These are phyloP conservation scores for Berkeleyomyces basicola DNA, from an alignment of 2,329 filamentous ascomycete species.

Conservation along the genomic window DNA sequence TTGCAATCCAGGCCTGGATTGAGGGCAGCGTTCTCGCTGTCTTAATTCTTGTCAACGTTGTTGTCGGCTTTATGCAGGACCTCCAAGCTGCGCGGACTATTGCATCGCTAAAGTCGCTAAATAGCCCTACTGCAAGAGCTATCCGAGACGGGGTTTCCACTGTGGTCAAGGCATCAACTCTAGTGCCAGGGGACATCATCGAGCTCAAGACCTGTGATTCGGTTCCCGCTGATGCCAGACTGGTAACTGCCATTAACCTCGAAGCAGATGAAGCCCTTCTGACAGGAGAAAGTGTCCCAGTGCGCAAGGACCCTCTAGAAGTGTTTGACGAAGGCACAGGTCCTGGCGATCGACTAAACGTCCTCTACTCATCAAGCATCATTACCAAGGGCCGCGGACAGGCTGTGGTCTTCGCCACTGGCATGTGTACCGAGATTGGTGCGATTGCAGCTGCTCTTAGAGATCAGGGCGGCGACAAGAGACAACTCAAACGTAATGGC, in stretches of 20 bases:
- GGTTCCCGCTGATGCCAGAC: slow-evolving; percentile 34
- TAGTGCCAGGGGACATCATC: slow-evolving; percentile 40
- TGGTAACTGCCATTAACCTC: slow-evolving; percentile 40
- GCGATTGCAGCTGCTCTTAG: slow-evolving; percentile 34
- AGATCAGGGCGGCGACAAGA: slow-evolving; percentile 34
- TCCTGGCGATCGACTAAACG: slow-evolving; percentile 37
- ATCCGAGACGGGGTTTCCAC: slow-evolving; percentile 23
- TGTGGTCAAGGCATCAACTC: slow-evolving; percentile 20
- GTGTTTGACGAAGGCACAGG: slow-evolving; percentile 23
- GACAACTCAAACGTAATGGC: slow-evolving; percentile 33
- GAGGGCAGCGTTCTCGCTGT: slow-evolving; percentile 34
- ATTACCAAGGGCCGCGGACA: slow-evolving; percentile 40
- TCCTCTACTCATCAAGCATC: slow-evolving; percentile 37
- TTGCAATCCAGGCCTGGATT: slow-evolving; percentile 33
- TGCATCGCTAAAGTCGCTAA: slow-evolving; percentile 23
- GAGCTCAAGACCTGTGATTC: slow-evolving; percentile 34
- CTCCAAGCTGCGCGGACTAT: slow-evolving; percentile 27
- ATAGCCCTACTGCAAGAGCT: slow-evolving; percentile 23
- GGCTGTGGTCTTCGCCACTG: slow-evolving; percentile 43
- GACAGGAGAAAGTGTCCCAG: slow-evolving; percentile 42
- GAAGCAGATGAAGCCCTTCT: slow-evolving; percentile 46
- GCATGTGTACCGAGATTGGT: slow-evolving; percentile 43
- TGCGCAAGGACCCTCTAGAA: slow-evolving; percentile 29
- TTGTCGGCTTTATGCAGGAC: slow-evolving; percentile 30
- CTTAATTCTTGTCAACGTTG: slow-evolving; percentile 35